Evolutionary conservation across 257 asterid species (phyloP).

Genomic region (Penstemon eatonii): DNA sequence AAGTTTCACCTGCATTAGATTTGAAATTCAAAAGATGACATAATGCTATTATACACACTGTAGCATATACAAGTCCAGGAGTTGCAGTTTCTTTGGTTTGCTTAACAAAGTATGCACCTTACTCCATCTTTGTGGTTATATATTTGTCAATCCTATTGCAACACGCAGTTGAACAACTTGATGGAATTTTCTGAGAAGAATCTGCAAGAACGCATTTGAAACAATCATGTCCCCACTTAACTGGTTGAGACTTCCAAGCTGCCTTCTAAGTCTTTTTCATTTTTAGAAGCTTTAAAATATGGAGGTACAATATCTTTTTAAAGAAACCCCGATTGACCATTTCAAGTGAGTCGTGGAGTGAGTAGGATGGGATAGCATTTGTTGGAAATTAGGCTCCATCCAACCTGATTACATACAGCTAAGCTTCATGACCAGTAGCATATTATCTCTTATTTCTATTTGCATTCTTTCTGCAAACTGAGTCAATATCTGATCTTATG

Average conservation of each 20-base stretch:
- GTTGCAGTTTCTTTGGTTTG: background rate
- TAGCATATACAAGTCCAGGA: background rate
- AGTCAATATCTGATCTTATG: background rate
- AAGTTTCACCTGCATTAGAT: too few relatives aligned
- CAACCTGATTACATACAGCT: background rate
- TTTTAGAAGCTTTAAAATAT: background rate
- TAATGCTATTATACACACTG: too few relatives aligned
- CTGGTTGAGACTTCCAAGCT: background rate
- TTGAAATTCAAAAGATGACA: too few relatives aligned
- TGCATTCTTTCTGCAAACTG: background rate
- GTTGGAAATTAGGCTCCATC: background rate
- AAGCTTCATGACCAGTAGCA: background rate
- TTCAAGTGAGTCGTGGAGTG: background rate
- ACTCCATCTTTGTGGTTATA: background rate
- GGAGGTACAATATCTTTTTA: background rate
- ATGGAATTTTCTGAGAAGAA: background rate
- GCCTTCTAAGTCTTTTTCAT: background rate
- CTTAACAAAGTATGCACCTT: background rate
- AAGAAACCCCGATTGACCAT: background rate
- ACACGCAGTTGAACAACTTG: background rate
- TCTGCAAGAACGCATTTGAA: background rate
- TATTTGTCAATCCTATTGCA: background rate
- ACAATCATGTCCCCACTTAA: background rate
- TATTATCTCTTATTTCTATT: background rate
- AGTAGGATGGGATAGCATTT: background rate